Evolutionary conservation across 1,139 yeast species (phyloP).

Genomic region (Hemisphaericaspora xylanilytica): DNA sequence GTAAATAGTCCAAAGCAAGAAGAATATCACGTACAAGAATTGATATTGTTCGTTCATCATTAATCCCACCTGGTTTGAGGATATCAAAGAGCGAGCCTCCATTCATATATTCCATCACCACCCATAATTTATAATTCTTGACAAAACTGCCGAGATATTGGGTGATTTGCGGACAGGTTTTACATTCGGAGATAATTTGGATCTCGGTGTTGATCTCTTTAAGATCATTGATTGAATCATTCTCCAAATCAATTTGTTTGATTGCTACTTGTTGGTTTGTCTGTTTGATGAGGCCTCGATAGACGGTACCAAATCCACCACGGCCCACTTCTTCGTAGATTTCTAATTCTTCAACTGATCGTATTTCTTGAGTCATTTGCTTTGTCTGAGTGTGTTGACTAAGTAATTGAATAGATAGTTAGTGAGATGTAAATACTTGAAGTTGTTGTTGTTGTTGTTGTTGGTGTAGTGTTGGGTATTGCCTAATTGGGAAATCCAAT

Average conservation of each 20-base stretch:
- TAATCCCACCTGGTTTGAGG: constrained; percentile 57
- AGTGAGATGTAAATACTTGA: too few relatives aligned
- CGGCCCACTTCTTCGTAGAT: constrained; percentile 78
- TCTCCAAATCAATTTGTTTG: constrained; percentile 76
- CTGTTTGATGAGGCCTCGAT: constrained; percentile 60
- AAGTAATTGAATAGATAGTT: too few relatives aligned
- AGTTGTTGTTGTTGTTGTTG: background rate
- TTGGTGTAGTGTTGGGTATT: background rate
- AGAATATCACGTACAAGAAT: constrained; percentile 58
- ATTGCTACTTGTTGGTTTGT: constrained; percentile 57
- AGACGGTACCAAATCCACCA: constrained; percentile 89
- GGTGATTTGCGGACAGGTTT: constrained; percentile 61
- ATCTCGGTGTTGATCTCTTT: constrained; percentile 81
- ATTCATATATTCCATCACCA: constrained; percentile 78
- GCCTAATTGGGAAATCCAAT: constrained; percentile 2
- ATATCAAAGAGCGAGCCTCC: constrained; percentile 82
- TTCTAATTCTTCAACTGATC: constrained; percentile 36
- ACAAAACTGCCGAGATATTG: constrained; percentile 79
- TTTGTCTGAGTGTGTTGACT: background rate
- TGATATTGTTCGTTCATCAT: constrained; percentile 49
- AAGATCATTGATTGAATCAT: constrained; percentile 64
- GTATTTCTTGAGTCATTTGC: background rate
- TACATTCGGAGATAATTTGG: constrained; percentile 71
- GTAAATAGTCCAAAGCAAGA: constrained; percentile 69
- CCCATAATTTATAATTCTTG: constrained; percentile 78